These are phyloP conservation scores for Rhypophila decipiens DNA, from an alignment of 495 filamentous ascomycete genomes.

Conservation along the genomic window DNA sequence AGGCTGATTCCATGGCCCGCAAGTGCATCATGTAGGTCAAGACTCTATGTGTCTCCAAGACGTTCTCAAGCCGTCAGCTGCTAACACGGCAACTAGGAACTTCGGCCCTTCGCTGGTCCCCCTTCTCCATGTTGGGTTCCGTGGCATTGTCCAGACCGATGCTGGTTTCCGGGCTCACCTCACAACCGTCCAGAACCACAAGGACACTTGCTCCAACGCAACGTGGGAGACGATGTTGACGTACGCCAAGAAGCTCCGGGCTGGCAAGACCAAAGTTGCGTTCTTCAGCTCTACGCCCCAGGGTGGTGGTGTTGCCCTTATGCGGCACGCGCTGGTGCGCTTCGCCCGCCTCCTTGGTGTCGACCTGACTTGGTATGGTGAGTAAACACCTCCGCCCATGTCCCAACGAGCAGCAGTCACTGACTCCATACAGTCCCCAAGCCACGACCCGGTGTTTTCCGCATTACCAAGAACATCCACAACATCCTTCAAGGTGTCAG, in stretches of 20 bases:
- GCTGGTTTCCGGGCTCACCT: slow-evolving; percentile 56
- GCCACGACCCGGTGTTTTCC: slow-evolving; percentile 76
- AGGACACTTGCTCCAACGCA: slow-evolving; percentile 48
- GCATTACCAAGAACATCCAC: slow-evolving; percentile 85
- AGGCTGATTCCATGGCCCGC: slow-evolving; percentile 78
- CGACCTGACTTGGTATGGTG: slow-evolving; percentile 68
- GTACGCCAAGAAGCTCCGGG: slow-evolving; percentile 61
- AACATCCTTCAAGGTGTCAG: slow-evolving; percentile 87
- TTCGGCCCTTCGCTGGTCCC: slow-evolving; percentile 73
- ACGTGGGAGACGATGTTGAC: slow-evolving; percentile 68
- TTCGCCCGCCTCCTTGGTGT: slow-evolving; percentile 64
- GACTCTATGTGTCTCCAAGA: too few species aligned
- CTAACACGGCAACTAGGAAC: slow-evolving; percentile 38
- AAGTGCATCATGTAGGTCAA: slow-evolving; percentile 68
- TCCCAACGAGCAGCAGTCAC: slow-evolving; percentile 31
- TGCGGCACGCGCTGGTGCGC: slow-evolving; percentile 78
- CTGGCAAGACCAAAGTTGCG: slow-evolving; percentile 62
- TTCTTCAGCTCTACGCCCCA: slow-evolving; percentile 86
- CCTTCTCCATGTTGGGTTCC: slow-evolving; percentile 65
- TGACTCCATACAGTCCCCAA: slow-evolving; percentile 58
- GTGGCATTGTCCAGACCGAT: slow-evolving; percentile 73
- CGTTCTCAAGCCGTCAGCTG: neutral
- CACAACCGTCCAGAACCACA: slow-evolving; percentile 56
- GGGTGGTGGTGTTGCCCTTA: slow-evolving; percentile 81
- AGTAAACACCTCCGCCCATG: slow-evolving; percentile 10